Base-by-base conservation (phyloP, 768 basidiomycete species). In the Lactarius sanguifluus region DNA sequence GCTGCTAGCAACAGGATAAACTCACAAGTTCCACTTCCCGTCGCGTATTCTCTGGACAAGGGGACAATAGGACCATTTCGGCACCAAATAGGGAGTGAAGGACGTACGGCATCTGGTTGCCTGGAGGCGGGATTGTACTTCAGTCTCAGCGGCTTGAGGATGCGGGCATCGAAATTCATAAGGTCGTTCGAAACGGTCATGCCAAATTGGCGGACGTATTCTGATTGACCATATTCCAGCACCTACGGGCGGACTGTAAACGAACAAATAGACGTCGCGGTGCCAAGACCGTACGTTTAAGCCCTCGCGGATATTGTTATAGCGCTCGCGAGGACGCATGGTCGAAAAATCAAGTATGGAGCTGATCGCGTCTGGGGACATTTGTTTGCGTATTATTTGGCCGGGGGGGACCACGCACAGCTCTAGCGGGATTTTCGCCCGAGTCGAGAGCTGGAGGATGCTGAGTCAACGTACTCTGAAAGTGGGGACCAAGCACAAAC, bases 11-110 rank as follows among this genome's bases (percentile, higher is more conserved):
- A 28, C 30, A 28, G 47, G 16, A 57, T n/a, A 15, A 15, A 77
- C 77, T 57, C 60, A 86, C 91, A 92, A 89, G 63, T 92, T 93
- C 91, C 91, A 93, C 0, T 83, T 75, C 5, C 91, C 91, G 58
- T 90, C 83, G 6, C 74, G 76, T 0, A 89, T 88, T 34, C 74
- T 74, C 88, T 90, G 68, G 32, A 57, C 1, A 55, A 59, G 25
- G 59, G 10, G 20, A 45, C n/a, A 54, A 18, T 32, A 20, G 12
- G 54, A 1, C 28, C 20, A 41, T 32, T 36, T 5, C 62, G 18
- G 30, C 52, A 68, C 28, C 32, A 23, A 9, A 62, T 34, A 54
- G 12, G 36, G 64, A 36, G 30, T 6, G 12, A 28, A 41, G 62
- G 5, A 76, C 86, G 69, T 70, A 88, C 88, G 16, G 90, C 83